Evolutionary conservation across 2,329 filamentous ascomycete species (phyloP).

Genomic region (Colletotrichum coccodes): DNA sequence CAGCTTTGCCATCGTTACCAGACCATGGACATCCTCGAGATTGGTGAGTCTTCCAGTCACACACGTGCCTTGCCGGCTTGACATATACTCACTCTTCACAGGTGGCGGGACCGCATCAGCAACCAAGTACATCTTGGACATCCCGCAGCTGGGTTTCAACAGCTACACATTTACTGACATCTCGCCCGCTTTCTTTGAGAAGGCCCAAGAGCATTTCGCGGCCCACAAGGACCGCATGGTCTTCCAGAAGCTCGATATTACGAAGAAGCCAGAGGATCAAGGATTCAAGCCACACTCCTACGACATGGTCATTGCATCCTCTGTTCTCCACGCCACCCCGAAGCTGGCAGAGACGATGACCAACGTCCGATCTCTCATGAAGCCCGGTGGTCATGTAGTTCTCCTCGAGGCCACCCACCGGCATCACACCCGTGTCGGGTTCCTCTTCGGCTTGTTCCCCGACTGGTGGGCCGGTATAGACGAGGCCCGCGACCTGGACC

Average conservation of each 20-base stretch:
- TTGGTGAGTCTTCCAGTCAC: constrained; percentile 28
- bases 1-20: constrained; percentile 1
- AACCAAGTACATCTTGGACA: neutral
- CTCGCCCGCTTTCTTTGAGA: constrained; percentile 36
- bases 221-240: constrained; percentile 2
- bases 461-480: constrained; percentile 42
- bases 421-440: constrained; percentile 32
- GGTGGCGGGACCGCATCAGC: constrained; percentile 16
- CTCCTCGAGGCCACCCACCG: constrained; percentile 5
- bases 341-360: constrained; percentile 36
- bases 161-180: constrained; percentile 40
- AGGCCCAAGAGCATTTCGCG: constrained; percentile 34
- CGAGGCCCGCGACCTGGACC: constrained; percentile 37
- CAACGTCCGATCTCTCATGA: constrained; percentile 40
- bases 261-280: constrained; percentile 39
- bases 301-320: constrained; percentile 42
- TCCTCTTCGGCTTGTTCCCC: constrained; percentile 37
- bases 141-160: constrained; percentile 14
- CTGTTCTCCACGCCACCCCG: constrained; percentile 42
- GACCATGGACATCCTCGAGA: constrained; percentile 40
- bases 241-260: constrained; percentile 42
- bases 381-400: constrained; percentile 42
- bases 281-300: constrained; percentile 40
- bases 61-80: neutral
- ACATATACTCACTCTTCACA: neutral